Base-by-base conservation (phyloP, 2,329 filamentous ascomycete species). In the Aspergillus caelatus region DNA sequence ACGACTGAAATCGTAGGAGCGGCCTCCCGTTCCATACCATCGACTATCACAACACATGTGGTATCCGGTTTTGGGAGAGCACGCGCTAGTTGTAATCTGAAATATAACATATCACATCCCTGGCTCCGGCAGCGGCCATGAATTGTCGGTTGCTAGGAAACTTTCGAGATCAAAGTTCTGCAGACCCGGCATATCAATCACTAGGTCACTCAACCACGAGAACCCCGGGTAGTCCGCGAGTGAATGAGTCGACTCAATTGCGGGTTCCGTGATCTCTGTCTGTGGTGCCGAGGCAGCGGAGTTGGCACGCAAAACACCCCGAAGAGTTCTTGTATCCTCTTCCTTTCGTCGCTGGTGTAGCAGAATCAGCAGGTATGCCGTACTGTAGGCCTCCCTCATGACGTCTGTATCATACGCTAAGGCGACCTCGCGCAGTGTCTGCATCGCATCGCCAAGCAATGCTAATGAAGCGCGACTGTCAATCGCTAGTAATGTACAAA, bases 401-500 rank as follows among this genome's bases (percentile, higher is more conserved):
- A 80, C 79, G 14, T 76, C 74, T 0, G 81, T 85, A 23, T 82
- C 77, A 64, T 84, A 85, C 0, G 78, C 77, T 0, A 72, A 71
- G 0, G 78, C 74, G 0, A 84, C 79, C 19, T 79, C 74, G 23
- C 75, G 73, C 0, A 86, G 73, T 3, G 80, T 81, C 60, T 74
- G 76, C 82, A 88, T 84, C 0, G 84, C 85, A 26, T 84, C 81
- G 2, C 76, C 75, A 6, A 88, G 78, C 61, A 84, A 76, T 0
- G 77, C 75, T 0, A 86, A 74, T 0, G 83, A 83, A 0, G 83
- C 77, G 0, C 78, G 78, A 0, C 78, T 85, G 57, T 88, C 85
- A 56, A 88, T 84, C 0, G 83, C 84, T 1, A 88, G 75, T 6
- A 87, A 74, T 0, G 85, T 78, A 63, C 85, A 87, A 34, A 88